phyloP scores from a whole-genome alignment of 2,329 filamentous ascomycete species.

The Venturia carpophila region DNA sequence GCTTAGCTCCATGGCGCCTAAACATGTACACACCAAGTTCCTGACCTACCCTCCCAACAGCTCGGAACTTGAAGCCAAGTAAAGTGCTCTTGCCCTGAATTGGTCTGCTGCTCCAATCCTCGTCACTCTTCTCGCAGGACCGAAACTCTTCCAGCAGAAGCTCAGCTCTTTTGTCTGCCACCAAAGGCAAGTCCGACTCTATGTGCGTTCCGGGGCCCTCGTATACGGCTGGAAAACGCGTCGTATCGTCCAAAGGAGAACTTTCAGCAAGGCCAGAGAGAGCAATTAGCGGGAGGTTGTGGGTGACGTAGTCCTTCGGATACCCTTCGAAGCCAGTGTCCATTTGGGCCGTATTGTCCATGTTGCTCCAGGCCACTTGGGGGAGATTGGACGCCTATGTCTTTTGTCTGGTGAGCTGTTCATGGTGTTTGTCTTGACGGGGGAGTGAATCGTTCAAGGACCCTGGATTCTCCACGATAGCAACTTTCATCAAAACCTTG shows the following conservation, averaged over 20 bases:
- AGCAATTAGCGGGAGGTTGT: conserved; percentile 78
- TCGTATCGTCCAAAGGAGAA: conserved; percentile 21
- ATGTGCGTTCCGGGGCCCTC: conserved; percentile 49
- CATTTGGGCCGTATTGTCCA: conserved; percentile 6
- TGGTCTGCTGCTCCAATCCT: conserved; percentile 60
- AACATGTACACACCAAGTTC: conserved; percentile 20
- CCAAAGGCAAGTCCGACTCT: conserved; percentile 60
- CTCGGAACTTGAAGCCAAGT: conserved; percentile 59
- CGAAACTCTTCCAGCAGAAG: conserved; percentile 59
- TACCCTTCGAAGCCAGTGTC: conserved; percentile 64
- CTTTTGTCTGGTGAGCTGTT: background rate
- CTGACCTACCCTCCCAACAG: conserved; percentile 71
- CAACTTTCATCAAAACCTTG: background rate
- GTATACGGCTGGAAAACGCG: background rate
- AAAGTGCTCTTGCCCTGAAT: conserved; percentile 38
- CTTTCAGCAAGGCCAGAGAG: conserved; percentile 62
- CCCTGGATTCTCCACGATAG: background rate
- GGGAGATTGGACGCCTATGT: background rate
- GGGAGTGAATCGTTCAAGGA: background rate
- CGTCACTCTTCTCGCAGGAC: conserved; percentile 54
- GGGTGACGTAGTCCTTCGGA: conserved; percentile 69
- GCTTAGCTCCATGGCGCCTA: conserved; percentile 20
- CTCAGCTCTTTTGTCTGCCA: conserved; percentile 58
- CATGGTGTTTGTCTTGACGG: background rate
- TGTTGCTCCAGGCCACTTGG: background rate